Percentiles rank a stretch among this genome's conserved stretches.
Conservation (phyloP, 2,329 filamentous ascomycete species). For the Dryadomyces quercus-mongolicae region DNA sequence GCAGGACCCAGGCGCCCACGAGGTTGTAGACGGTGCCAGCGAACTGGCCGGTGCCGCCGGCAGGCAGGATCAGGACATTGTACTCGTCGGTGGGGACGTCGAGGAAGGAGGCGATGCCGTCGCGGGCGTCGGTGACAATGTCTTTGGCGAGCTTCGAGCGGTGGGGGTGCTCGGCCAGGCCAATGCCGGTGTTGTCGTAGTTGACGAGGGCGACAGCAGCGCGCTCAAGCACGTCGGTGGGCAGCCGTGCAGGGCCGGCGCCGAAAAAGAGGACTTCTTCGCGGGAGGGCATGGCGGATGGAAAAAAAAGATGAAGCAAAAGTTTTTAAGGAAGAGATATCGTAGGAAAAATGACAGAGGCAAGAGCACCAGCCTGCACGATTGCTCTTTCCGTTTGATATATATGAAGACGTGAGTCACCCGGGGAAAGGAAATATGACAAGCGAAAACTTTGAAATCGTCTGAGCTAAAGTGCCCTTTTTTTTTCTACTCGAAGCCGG, state of each 20-base stretch:
- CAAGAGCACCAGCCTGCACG: too few relatives aligned
- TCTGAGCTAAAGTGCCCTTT: not conserved
- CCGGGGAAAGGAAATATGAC: not conserved
- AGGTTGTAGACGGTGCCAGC: slow-evolving; percentile 75
- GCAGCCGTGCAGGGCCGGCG: slow-evolving; percentile 78
- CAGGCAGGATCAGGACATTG: slow-evolving; percentile 80
- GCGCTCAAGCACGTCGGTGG: slow-evolving; percentile 65
- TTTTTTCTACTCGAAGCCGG: too few relatives aligned
- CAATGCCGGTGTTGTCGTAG: slow-evolving; percentile 69
- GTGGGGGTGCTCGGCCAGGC: slow-evolving; percentile 81
- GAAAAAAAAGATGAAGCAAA: not conserved
- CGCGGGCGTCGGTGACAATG: slow-evolving; percentile 70
- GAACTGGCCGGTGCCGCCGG: slow-evolving; percentile 78
- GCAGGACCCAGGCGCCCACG: slow-evolving; percentile 69
- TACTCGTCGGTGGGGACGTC: slow-evolving; percentile 66
- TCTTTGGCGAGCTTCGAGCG: slow-evolving; percentile 66
- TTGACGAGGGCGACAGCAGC: slow-evolving; percentile 70
- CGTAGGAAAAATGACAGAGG: not conserved
- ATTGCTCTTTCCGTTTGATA: too few relatives aligned
- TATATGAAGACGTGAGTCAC: not conserved
- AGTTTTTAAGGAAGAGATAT: not conserved
- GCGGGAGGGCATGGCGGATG: slow-evolving; percentile 10
- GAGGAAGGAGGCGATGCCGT: slow-evolving; percentile 58
- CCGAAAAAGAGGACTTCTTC: slow-evolving; percentile 46
- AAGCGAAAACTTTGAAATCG: not conserved